phyloP scores from a whole-genome alignment of 1,284 basidiomycete genomes.

The Violaceomyces palustris region DNA sequence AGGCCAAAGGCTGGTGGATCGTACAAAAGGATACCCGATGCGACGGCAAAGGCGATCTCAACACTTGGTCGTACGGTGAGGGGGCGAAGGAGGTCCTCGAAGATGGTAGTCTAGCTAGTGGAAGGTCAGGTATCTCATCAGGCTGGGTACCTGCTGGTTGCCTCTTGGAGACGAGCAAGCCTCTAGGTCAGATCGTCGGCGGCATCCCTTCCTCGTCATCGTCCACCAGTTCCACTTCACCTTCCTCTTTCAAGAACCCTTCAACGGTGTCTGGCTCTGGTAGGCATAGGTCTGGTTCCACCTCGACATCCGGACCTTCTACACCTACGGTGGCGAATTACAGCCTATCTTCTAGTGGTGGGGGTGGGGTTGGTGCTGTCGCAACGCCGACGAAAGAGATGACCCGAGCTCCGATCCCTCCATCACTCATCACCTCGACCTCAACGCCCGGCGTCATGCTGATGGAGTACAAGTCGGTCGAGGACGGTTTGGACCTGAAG shows the following conservation, averaged over 20 bases:
- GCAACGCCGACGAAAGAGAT: slow-evolving; percentile 18
- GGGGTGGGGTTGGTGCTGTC: slow-evolving; percentile 8
- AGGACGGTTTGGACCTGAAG: slow-evolving; percentile 76
- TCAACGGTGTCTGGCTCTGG: no score
- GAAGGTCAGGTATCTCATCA: slow-evolving; percentile 22
- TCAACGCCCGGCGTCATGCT: slow-evolving; percentile 88
- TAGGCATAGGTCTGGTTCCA: slow-evolving; percentile 4
- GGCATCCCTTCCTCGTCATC: no score
- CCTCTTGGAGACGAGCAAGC: slow-evolving; percentile 71
- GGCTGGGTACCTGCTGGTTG: slow-evolving; percentile 63
- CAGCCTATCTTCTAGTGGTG: background rate
- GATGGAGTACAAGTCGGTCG: slow-evolving; percentile 81
- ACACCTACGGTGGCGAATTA: slow-evolving; percentile 15
- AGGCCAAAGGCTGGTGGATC: slow-evolving; percentile 97
- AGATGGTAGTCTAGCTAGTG: no score
- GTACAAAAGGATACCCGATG: slow-evolving; percentile 77
- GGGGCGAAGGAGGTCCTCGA: no score
- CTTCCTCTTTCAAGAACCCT: no score
- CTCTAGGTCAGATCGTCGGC: slow-evolving; percentile 51
- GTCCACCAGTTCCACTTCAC: background rate
- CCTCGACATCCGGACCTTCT: slow-evolving; percentile 20
- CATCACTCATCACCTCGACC: slow-evolving; percentile 80
- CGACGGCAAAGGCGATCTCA: slow-evolving; percentile 70
- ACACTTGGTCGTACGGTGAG: background rate
- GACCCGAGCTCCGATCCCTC: slow-evolving; percentile 65